Percentiles rank a stretch among this genome's conserved stretches.
Evolutionary conservation across 2,329 filamentous ascomycete species (phyloP).

Genomic region (Stemphylium beticola): DNA sequence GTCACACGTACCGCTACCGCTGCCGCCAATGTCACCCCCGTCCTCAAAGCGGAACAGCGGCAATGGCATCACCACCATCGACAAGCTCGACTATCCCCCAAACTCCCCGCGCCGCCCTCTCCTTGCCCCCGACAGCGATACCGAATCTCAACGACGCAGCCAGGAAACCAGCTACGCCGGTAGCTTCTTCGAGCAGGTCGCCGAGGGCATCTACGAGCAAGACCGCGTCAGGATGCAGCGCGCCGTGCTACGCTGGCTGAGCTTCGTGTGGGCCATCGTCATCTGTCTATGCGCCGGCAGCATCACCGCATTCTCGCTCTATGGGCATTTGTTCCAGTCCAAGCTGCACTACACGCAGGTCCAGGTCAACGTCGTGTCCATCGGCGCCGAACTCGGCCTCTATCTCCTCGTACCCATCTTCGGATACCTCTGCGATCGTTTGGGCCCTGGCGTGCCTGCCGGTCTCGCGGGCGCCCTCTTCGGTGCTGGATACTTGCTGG

Average conservation of each 20-base stretch:
- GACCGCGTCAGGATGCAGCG: conserved; percentile 62
- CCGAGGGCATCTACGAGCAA: conserved; percentile 64
- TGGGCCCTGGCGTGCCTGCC: conserved; percentile 78
- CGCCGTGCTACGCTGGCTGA: conserved; percentile 60
- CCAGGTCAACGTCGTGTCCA: conserved; percentile 88
- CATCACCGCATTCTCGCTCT: conserved; percentile 92
- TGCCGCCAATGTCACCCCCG: conserved; percentile 38
- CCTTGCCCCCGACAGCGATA: conserved; percentile 46
- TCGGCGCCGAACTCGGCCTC: conserved; percentile 83
- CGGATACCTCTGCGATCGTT: conserved; percentile 89
- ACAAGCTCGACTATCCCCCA: conserved; percentile 58
- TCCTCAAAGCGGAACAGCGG: conserved; percentile 41
- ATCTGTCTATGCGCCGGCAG: conserved; percentile 83
- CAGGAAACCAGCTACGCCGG: conserved; percentile 56
- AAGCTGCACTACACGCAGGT: conserved; percentile 87
- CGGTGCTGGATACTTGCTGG: conserved; percentile 80
- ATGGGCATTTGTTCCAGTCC: conserved; percentile 87
- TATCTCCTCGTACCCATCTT: conserved; percentile 91
- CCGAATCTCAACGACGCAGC: conserved; percentile 44
- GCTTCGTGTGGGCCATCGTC: conserved; percentile 66
- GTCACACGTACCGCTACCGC: conserved; percentile 26
- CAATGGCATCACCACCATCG: conserved; percentile 46
- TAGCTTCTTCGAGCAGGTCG: conserved; percentile 66
- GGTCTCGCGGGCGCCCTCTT: conserved; percentile 76
- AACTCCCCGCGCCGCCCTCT: conserved; percentile 50